phyloP scores from a whole-genome alignment of 768 basidiomycete species.

The Panus rudis region DNA sequence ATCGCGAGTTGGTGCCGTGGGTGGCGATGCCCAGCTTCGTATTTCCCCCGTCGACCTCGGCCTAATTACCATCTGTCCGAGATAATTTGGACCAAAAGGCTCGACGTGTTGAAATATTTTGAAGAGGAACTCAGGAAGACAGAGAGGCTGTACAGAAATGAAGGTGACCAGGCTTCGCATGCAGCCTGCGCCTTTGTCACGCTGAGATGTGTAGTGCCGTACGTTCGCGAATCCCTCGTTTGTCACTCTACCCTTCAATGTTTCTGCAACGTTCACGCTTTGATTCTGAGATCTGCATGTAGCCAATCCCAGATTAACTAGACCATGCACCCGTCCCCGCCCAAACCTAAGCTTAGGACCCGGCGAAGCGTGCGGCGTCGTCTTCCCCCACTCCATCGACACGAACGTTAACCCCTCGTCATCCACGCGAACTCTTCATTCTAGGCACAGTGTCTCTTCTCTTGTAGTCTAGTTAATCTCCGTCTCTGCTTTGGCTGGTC shows the following conservation, averaged over 20 bases:
- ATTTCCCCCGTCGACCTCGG: constrained; percentile 69
- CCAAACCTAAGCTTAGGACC: constrained; percentile 67
- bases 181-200: constrained; percentile 95
- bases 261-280: too few relatives aligned
- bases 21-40: too few relatives aligned
- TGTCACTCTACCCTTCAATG: too few relatives aligned
- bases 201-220: constrained; percentile 93
- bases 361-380: constrained; percentile 91
- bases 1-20: too few relatives aligned
- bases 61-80: constrained; percentile 71
- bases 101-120: constrained; percentile 87
- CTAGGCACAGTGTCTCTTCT: constrained; percentile 64
- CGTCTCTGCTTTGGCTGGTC: constrained; percentile 75
- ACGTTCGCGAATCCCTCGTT: constrained; percentile 25
- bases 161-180: constrained; percentile 65
- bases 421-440: constrained; percentile 67
- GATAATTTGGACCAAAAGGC: constrained; percentile 68
- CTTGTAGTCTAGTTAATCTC: constrained; percentile 90
- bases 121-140: constrained; percentile 73
- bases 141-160: constrained; percentile 78
- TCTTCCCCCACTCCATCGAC: constrained; percentile 92
- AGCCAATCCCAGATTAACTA: constrained; percentile 87
- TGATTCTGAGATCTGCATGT: background rate
- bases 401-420: constrained; percentile 50
- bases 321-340: constrained; percentile 67